Conservation (phyloP, 768 basidiomycete genomes). For the Sarcodon aspratus region DNA sequence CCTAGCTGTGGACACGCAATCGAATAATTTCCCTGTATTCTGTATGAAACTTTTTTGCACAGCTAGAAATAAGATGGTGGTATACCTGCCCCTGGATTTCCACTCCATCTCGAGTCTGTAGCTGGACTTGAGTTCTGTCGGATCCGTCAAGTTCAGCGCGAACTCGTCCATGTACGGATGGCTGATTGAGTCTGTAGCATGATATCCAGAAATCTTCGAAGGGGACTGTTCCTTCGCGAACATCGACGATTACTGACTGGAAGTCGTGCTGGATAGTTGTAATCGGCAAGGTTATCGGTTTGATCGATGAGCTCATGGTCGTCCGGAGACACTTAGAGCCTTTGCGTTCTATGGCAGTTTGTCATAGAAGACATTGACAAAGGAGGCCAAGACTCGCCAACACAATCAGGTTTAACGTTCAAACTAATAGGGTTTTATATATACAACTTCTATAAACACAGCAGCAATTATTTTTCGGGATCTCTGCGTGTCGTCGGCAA, state of each 20-base stretch:
- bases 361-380: no score
- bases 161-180: constrained; percentile 58
- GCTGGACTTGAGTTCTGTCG: constrained; percentile 35
- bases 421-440: no score
- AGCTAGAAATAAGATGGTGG: background rate
- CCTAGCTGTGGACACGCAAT: constrained; percentile 36
- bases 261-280: constrained; percentile 53
- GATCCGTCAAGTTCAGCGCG: constrained; percentile 39
- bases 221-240: constrained; percentile 42
- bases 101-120: constrained; percentile 37
- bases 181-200: constrained; percentile 43
- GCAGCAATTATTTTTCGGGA: no score
- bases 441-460: no score
- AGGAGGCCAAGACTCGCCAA: no score
- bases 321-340: no score
- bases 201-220: constrained; percentile 67
- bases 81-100: constrained; percentile 29
- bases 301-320: background rate
- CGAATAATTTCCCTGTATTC: constrained; percentile 17
- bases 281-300: constrained; percentile 29
- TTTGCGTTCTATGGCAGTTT: no score
- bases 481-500: no score
- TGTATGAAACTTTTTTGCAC: background rate
- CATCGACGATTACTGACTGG: constrained; percentile 47
- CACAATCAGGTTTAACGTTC: no score